Conservation (phyloP, 805 yeast species). For the Kodamaea leandrae region DNA sequence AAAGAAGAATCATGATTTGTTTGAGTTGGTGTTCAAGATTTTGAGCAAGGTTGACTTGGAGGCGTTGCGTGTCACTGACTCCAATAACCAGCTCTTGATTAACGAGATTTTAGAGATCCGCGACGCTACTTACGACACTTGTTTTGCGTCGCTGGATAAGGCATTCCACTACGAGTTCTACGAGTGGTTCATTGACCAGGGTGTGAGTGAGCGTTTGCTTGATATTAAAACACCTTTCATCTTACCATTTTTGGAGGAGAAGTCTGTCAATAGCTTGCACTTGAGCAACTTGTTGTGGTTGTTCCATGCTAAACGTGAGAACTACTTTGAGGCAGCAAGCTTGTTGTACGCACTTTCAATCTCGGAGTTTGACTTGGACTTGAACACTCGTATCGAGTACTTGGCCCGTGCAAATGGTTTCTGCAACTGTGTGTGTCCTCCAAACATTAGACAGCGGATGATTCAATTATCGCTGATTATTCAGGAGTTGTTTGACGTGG, state of each 20-base stretch:
- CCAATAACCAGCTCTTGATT: slow-evolving; percentile 37
- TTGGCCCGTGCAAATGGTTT: slow-evolving; percentile 91
- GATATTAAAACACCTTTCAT: slow-evolving; percentile 81
- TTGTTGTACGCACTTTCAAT: slow-evolving; percentile 65
- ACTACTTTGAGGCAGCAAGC: slow-evolving; percentile 80
- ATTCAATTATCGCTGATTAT: slow-evolving; percentile 65
- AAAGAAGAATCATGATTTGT: slow-evolving; percentile 70
- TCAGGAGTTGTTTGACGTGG: slow-evolving; percentile 80
- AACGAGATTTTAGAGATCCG: slow-evolving; percentile 58
- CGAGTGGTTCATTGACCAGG: slow-evolving; percentile 85
- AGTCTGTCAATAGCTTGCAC: slow-evolving; percentile 58
- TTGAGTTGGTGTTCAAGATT: slow-evolving; percentile 71
- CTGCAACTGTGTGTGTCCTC: slow-evolving; percentile 80
- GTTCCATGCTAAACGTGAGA: slow-evolving; percentile 78
- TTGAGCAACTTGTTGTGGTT: slow-evolving; percentile 86
- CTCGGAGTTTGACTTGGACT: slow-evolving; percentile 65
- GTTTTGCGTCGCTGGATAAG: slow-evolving; percentile 73
- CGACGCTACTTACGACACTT: slow-evolving; percentile 69
- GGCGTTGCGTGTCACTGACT: slow-evolving; percentile 46
- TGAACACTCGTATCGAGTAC: slow-evolving; percentile 78
- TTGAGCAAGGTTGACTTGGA: slow-evolving; percentile 68
- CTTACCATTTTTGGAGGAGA: slow-evolving; percentile 70
- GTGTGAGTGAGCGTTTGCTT: slow-evolving; percentile 70
- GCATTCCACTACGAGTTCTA: slow-evolving; percentile 89
- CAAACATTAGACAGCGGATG: slow-evolving; percentile 72